These are phyloP conservation scores for Candida boidinii DNA, from an alignment of 805 yeast species.

Conservation along the genomic window DNA sequence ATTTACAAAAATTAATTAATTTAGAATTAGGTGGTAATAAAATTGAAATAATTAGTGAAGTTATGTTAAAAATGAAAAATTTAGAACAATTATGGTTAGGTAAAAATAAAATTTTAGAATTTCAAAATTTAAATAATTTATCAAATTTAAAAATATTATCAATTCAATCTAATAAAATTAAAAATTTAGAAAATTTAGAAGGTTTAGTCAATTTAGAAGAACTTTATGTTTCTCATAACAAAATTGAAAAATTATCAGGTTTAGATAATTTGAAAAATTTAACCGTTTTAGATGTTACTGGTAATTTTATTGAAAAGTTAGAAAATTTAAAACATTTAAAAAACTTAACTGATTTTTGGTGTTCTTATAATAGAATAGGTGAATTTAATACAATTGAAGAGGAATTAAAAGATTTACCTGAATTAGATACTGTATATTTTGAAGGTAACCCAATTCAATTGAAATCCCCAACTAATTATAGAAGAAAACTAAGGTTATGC, in stretches of 20 bases:
- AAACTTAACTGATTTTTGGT: slow-evolving; percentile 89
- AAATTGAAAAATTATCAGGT: slow-evolving; percentile 65
- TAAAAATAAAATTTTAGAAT: slow-evolving; percentile 61
- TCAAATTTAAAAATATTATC: slow-evolving; percentile 65
- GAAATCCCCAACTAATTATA: slow-evolving; percentile 67
- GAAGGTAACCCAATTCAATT: slow-evolving; percentile 88
- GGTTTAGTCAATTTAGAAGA: slow-evolving; percentile 68
- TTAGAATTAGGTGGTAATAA: slow-evolving; percentile 90
- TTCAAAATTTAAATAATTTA: slow-evolving; percentile 56
- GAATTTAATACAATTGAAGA: slow-evolving; percentile 61
- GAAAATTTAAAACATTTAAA: slow-evolving; percentile 57
- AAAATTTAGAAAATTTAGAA: slow-evolving; percentile 76
- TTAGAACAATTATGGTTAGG: slow-evolving; percentile 88
- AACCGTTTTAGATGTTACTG: slow-evolving; percentile 71
- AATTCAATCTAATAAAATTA: slow-evolving; percentile 78
- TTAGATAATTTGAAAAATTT: slow-evolving; percentile 63
- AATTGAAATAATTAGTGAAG: slow-evolving; percentile 47
- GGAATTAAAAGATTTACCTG: slow-evolving; percentile 52
- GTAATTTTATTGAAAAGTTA: slow-evolving; percentile 56
- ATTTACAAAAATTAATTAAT: slow-evolving; percentile 47
- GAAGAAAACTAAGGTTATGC: slow-evolving; percentile 71
- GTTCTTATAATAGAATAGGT: slow-evolving; percentile 65
- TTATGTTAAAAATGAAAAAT: slow-evolving; percentile 43
- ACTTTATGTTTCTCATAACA: slow-evolving; percentile 81
- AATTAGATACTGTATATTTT: slow-evolving; percentile 81